These are phyloP conservation scores for Ophiostoma angusticollis DNA, from an alignment of 2,329 filamentous ascomycete genomes.

Conservation along the genomic window DNA sequence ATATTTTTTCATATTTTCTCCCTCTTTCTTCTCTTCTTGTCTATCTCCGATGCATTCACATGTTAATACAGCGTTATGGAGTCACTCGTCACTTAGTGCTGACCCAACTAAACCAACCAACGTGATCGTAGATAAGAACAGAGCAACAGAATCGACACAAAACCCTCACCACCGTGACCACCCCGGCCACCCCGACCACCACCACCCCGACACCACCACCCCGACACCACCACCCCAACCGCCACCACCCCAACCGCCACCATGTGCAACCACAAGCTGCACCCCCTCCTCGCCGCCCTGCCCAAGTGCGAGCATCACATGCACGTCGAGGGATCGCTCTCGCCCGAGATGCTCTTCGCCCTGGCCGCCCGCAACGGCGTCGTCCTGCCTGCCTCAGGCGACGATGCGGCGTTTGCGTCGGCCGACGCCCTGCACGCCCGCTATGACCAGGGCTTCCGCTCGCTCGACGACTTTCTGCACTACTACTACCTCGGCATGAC, in stretches of 20 bases:
- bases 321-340: slow-evolving; percentile 65
- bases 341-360: slow-evolving; percentile 55
- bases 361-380: slow-evolving; percentile 57
- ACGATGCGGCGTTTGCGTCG: slow-evolving; percentile 51
- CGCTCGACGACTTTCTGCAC: slow-evolving; percentile 59
- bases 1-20: neutral
- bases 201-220: no score
- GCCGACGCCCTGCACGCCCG: slow-evolving; percentile 44
- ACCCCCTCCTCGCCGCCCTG: slow-evolving; percentile 48
- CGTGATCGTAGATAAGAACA: no score
- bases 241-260: neutral
- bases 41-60: neutral
- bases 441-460: slow-evolving; percentile 55
- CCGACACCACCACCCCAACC: neutral
- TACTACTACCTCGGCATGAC: slow-evolving; percentile 70
- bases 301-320: slow-evolving; percentile 77
- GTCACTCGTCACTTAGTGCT: no score
- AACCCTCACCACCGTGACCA: no score
- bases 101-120: no score
- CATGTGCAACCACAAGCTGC: slow-evolving; percentile 45
- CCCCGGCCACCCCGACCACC: no score
- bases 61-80: no score
- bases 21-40: neutral
- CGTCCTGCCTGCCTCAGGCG: slow-evolving; percentile 36
- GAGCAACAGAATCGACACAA: neutral